phyloP scores from a whole-genome alignment of 192 early-diverging fungal genomes.

The Fimicolochytrium jonesii region DNA sequence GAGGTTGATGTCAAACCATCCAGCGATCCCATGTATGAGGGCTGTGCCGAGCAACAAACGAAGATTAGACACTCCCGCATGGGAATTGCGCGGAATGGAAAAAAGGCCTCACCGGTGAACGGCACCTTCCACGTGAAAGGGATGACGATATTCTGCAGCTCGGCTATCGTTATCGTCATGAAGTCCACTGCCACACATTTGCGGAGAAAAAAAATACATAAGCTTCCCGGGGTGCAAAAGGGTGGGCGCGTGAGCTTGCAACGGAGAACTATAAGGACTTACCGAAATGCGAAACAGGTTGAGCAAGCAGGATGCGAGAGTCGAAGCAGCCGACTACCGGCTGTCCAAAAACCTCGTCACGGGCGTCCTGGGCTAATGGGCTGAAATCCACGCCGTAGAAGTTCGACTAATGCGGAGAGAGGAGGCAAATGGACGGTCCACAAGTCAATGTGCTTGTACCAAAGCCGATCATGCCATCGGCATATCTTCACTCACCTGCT shows the following conservation, averaged over 20 bases:
- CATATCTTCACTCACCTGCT: slow-evolving; percentile 66
- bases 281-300: slow-evolving; percentile 51
- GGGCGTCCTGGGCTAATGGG: slow-evolving; percentile 74
- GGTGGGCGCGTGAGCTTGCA: no score
- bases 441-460: no score
- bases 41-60: slow-evolving; percentile 9
- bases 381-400: slow-evolving; percentile 94
- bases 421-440: no score
- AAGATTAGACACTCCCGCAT: no score
- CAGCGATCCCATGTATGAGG: slow-evolving; percentile 87
- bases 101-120: slow-evolving; percentile 80
- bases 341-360: slow-evolving; percentile 84
- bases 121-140: slow-evolving; percentile 75
- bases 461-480: no score
- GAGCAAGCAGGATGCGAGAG: slow-evolving; percentile 68
- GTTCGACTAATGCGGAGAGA: no score
- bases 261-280: no score
- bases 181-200: slow-evolving; percentile 66
- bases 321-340: slow-evolving; percentile 95
- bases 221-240: no score
- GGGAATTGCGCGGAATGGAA: no score
- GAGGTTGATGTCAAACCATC: slow-evolving; percentile 95
- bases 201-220: no score
- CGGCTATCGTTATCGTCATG: slow-evolving; percentile 67
- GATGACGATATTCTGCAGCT: slow-evolving; percentile 79